Base-by-base conservation (phyloP, 805 yeast genomes). In the Candida insectorum region DNA sequence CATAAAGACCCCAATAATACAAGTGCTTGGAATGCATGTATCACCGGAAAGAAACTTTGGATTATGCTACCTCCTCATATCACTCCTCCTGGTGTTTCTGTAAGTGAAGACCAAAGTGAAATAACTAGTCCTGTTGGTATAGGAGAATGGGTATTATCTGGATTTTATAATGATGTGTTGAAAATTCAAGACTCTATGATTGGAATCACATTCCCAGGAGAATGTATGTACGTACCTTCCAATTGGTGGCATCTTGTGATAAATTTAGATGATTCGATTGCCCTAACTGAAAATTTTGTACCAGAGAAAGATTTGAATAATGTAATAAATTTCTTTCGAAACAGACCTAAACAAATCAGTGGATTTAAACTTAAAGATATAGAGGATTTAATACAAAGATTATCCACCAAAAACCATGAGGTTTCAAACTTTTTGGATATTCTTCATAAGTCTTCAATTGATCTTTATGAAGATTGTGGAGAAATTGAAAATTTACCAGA, bases 231-330 rank as follows among this genome's bases (percentile, higher is more conserved):
- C 53, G 97, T 88, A 6, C 97, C 97, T 3, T 72, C 88, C n/a
- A 94, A 95, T 1, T 88, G 97, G 97, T 88, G 97, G 97, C 97
- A 88, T 64, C 66, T 79, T 29, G 97, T 89, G 19, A 85, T 88
- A n/a, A 88, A 88, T 48, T 50, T 88, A 9, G 84, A 81, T 37
- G 87, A 82, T 51, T 68, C 79, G n/a, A 79, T 88, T 13, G 97
- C 96, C 0, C 59, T 88, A 48, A 88, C 97, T 0, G 94, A 86
- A 44, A 88, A 88, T 55, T 88, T 89, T 56, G 89, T 86, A 8
- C 94, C 96, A 0, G 52, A 54, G 25, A 69, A 75, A 26, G 76
- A 77, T 39, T 55, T 88, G 23, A 65, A 72, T n/a, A 62, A 69
- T 23, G 93, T 78, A 3, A 60, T 85, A 37, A 59, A 72, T 43